These are phyloP conservation scores for Penicillium sp. DNA, from an alignment of 2,329 filamentous ascomycete genomes.

Conservation along the genomic window DNA sequence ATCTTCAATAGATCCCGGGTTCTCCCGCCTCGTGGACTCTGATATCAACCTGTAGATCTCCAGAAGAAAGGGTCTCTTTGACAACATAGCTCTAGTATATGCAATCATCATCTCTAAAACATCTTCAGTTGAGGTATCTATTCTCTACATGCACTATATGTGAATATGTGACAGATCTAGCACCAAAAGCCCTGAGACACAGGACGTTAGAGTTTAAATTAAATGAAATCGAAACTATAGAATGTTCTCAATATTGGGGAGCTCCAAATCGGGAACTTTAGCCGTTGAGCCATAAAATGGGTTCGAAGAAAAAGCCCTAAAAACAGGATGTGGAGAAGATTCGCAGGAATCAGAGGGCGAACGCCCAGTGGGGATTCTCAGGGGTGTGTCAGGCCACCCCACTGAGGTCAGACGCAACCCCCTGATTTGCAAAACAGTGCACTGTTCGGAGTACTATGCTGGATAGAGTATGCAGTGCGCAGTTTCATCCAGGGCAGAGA, in stretches of 20 bases:
- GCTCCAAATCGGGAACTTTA: not conserved
- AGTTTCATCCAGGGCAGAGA: not conserved
- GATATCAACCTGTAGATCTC: not conserved
- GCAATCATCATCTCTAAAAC: too few relatives aligned
- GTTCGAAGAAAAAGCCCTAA: not conserved
- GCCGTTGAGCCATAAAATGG: not conserved
- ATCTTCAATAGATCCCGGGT: not conserved
- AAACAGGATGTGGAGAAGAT: not conserved
- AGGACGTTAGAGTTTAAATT: not conserved
- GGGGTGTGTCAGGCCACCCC: not conserved
- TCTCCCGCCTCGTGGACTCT: not conserved
- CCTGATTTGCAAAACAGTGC: not conserved
- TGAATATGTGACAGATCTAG: not conserved
- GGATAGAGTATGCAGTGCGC: not conserved
- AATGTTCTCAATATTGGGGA: not conserved
- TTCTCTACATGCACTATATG: not conserved
- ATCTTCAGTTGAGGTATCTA: not conserved
- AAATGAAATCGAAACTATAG: not conserved
- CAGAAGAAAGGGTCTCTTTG: too few relatives aligned
- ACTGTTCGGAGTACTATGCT: too few relatives aligned
- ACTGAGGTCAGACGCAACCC: not conserved
- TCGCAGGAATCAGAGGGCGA: not conserved
- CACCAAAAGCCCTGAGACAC: not conserved
- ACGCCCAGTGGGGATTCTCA: not conserved
- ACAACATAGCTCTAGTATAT: not conserved